Evolutionary conservation across 768 basidiomycete genomes (phyloP).

Genomic region (Multifurca ochricompacta): DNA sequence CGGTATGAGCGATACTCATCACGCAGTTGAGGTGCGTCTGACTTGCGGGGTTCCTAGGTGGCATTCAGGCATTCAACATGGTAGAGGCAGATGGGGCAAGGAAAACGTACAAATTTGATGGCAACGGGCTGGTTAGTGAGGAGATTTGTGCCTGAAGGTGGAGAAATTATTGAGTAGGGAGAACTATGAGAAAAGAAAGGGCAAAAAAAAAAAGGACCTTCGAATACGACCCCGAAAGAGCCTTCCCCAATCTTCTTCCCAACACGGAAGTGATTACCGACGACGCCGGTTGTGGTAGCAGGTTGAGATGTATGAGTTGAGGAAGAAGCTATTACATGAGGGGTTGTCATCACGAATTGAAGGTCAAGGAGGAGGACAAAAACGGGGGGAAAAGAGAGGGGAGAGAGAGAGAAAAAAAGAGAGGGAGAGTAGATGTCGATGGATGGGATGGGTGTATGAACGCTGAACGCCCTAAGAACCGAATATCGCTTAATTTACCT

Average conservation of each 20-base stretch:
- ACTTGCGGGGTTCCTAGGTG: slow-evolving; percentile 86
- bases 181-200: background rate
- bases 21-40: slow-evolving; percentile 93
- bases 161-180: background rate
- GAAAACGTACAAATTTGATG: slow-evolving; percentile 83
- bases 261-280: slow-evolving; percentile 77
- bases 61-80: slow-evolving; percentile 11
- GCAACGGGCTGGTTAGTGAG: slow-evolving; percentile 83
- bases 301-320: slow-evolving; percentile 52
- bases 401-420: slow-evolving; percentile 11
- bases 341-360: slow-evolving; percentile 55
- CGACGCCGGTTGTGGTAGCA: slow-evolving; percentile 60
- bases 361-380: no score
- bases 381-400: slow-evolving; percentile 12
- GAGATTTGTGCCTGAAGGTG: slow-evolving; percentile 66
- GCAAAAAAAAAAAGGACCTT: slow-evolving; percentile 50
- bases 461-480: background rate
- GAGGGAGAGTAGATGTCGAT: background rate
- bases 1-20: slow-evolving; percentile 98
- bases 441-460: background rate
- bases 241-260: slow-evolving; percentile 99
- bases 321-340: slow-evolving; percentile 78
- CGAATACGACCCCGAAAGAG: slow-evolving; percentile 96
- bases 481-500: background rate
- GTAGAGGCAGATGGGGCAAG: background rate